phyloP scores from a whole-genome alignment of 441 rosid species.

The Adansonia rubrostipa region DNA sequence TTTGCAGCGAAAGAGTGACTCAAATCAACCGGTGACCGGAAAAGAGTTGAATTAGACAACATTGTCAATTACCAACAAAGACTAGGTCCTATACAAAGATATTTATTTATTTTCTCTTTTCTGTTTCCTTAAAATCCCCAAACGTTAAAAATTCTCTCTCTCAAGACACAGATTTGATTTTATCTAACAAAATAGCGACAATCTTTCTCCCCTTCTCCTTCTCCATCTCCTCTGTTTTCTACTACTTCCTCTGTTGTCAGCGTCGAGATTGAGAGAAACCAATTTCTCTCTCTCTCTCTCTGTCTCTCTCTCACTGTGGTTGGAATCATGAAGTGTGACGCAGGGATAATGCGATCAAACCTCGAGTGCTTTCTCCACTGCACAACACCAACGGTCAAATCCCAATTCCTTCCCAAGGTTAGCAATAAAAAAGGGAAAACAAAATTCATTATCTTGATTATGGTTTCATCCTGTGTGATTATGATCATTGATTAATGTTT shows the following conservation, averaged over 20 bases:
- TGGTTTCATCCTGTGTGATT: constrained; percentile 3
- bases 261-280: constrained; percentile 28
- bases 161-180: constrained; percentile 21
- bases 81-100: constrained; percentile 25
- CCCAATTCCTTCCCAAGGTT: constrained; percentile 86
- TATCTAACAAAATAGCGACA: constrained; percentile 40
- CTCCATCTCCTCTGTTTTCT: not conserved
- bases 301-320: constrained; percentile 18
- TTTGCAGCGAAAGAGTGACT: not conserved
- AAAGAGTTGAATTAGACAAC: constrained; percentile 29
- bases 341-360: constrained; percentile 70
- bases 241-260: not conserved
- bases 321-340: constrained; percentile 60
- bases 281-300: constrained; percentile 26
- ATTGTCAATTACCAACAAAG: constrained; percentile 30
- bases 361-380: constrained; percentile 81
- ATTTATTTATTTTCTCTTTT: not conserved
- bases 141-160: constrained; percentile 39
- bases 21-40: constrained; percentile 22
- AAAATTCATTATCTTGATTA: not conserved
- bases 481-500: not conserved
- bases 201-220: constrained; percentile 37
- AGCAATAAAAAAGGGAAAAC: not conserved
- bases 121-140: constrained; percentile 42
- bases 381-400: constrained; percentile 73